Base-by-base conservation (phyloP, 495 filamentous ascomycete species). In the Penicillium macrosclerotiorum region DNA sequence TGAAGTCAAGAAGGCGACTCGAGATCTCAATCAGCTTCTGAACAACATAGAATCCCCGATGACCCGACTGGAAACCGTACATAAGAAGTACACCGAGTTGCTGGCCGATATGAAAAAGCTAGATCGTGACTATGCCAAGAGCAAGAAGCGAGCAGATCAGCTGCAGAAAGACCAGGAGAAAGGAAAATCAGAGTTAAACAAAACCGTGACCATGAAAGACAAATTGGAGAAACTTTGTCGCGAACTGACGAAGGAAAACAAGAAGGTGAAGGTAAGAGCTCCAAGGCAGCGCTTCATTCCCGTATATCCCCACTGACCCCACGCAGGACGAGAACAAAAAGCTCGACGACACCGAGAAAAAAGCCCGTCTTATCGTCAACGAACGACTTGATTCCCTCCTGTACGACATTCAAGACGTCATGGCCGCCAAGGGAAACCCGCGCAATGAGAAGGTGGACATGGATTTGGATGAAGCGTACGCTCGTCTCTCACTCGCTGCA, bases 131-230 rank as follows among this genome's bases (percentile, higher is more conserved):
- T 88, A 95, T 57, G 76, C 86, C 30, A 97, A 95, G 70, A 90
- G 90, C 59, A 95, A 95, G 72, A 98, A 96, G 68, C 84, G 90
- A 7, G 89, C 86, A 12, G 93, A 98, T 67, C 86, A 90, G 56
- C 64, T 97, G 45, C 93, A 98, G 68, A 97, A 97, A 64, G 93
- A 98, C 52, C 94, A 94, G 63, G 93, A 98, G 65, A 83, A 87
- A 49, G 81, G 82, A 14, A 82, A 88, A 51, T 85, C 84, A 27
- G 93, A 98, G 64, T 75, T 95, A 40, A 91, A 78, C 65, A 94
- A 93, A 65, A 90, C 88, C 16, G 80, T 85, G 7, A 82, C 82
- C 8, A 82, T 96, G 59, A 95, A 91, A 63, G 88, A 95, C 50
- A 96, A 96, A 66, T 72, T 97, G 29, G 94, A 97, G 62, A 97